phyloP scores from a whole-genome alignment of 345 rosid species.

The Alliaria petiolata region DNA sequence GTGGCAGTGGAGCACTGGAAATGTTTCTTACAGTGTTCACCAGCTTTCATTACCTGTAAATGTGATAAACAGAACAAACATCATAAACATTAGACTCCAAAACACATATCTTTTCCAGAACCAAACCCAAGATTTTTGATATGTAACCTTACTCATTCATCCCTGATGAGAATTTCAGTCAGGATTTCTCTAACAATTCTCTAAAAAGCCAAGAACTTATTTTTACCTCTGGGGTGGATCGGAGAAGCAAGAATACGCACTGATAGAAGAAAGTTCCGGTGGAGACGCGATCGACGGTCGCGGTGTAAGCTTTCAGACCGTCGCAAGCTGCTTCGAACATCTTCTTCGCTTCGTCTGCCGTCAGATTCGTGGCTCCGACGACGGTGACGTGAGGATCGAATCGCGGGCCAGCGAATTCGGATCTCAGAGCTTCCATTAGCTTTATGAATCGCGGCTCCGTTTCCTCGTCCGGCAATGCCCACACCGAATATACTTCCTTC shows the following conservation, averaged over 20 bases:
- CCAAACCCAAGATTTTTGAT: background rate
- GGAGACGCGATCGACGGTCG: conserved; percentile 53
- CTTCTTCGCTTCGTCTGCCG: conserved; percentile 58
- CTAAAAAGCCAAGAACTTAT: background rate
- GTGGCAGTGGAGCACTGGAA: conserved; percentile 46
- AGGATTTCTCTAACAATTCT: background rate
- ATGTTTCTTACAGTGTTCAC: conserved; percentile 46
- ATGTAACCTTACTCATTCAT: background rate
- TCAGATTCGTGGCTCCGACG: conserved; percentile 51
- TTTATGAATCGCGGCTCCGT: conserved; percentile 40
- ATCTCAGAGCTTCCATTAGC: conserved; percentile 63
- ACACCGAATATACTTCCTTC: conserved; percentile 61
- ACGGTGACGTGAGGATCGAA: conserved; percentile 89
- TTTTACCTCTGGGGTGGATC: conserved; percentile 58
- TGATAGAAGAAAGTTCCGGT: conserved; percentile 74
- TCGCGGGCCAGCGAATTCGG: conserved; percentile 71
- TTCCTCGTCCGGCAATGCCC: conserved; percentile 76
- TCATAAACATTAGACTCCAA: background rate
- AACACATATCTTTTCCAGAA: background rate
- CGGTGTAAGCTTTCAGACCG: conserved; percentile 50
- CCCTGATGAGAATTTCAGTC: no score
- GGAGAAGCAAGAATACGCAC: conserved; percentile 70
- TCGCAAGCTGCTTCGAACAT: conserved; percentile 64
- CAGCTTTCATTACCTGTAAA: conserved; percentile 63
- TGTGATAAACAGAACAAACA: conserved; percentile 2